Conservation (phyloP, 2,329 filamentous ascomycete species). For the Huntiella abstrusa region DNA sequence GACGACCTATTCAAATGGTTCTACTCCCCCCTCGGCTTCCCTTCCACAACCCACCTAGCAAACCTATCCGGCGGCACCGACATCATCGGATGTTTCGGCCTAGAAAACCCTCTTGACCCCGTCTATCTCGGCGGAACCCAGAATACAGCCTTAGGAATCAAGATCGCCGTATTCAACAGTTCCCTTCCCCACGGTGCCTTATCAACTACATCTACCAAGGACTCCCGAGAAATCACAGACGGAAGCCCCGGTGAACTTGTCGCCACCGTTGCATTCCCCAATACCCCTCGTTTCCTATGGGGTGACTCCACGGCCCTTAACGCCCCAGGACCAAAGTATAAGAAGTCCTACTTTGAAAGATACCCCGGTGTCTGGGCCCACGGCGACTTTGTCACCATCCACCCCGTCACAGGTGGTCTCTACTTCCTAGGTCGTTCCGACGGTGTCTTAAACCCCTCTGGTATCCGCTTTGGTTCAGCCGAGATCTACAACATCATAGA, state of each 20-base stretch:
- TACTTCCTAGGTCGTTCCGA: constrained; percentile 54
- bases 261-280: constrained; percentile 51
- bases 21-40: constrained; percentile 50
- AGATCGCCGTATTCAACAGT: constrained; percentile 43
- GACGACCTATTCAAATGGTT: constrained; percentile 65
- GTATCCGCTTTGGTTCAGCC: constrained; percentile 60
- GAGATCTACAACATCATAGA: constrained; percentile 66
- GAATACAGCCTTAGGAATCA: constrained; percentile 29
- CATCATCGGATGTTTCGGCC: constrained; percentile 43
- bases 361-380: constrained; percentile 61
- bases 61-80: constrained; percentile 69
- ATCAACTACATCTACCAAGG: constrained; percentile 19
- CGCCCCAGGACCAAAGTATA: constrained; percentile 36
- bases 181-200: constrained; percentile 22
- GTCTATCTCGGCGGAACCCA: constrained; percentile 33
- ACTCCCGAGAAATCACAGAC: constrained; percentile 20
- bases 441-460: constrained; percentile 62
- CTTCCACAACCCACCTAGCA: constrained; percentile 41
- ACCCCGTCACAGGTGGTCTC: constrained; percentile 47
- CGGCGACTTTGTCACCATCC: constrained; percentile 55
- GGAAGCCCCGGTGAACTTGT: constrained; percentile 62
- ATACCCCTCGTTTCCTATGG: constrained; percentile 52
- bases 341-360: constrained; percentile 39
- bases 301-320: constrained; percentile 22
- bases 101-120: constrained; percentile 50